Evolutionary conservation across 805 yeast genomes (phyloP), one percentile per base, ranked within the genome.

Genomic region (Saturnispora sekii): DNA sequence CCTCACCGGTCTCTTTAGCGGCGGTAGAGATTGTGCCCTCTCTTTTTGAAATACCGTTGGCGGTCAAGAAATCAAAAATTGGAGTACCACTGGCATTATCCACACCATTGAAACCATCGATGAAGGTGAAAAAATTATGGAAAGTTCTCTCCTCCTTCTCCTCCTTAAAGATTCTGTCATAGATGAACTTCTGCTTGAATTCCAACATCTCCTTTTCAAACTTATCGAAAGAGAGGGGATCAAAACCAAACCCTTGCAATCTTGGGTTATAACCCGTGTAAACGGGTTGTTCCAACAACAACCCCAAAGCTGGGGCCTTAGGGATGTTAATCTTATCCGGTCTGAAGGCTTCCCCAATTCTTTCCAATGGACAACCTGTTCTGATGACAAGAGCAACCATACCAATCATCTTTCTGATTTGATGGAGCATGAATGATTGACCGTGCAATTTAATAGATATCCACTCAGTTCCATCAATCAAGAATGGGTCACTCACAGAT

Each of bases 341-440:
- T 5, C 79, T 77, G 60, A 86, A 93, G 3, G 95, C 84, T 55
- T 86, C 85, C 8, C 67, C 59, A 50, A 93, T 84, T 55, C 95
- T 77, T 21, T 74, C 73, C 30, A 76, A 58, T 3, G 97, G 95
- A 58, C 89, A 79, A 10, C 95, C 93, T 15, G 93, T 80, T 58
- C 98, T 75, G 17, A 90, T 79, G 14, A 84, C 77, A 46, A 90
- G 69, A 0, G 89, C 77, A 1, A 95, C 95, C 94, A 90, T 82
- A 17, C 96, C 90, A 48, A 93, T 86, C 97, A 93, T 93, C 61
- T 93, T 93, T 61, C 98, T 79, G 59, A 93, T 93, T 71, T 90
- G 98, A 66, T 90, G 97, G 51, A 93, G 72, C 97, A 93, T 93
- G 64, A 93, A 93, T 3, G 96, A 86, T 66, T 93, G 98, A 7